These are phyloP conservation scores for Saprolegnia parasitica DNA, from an alignment of 352 stramenopile genomes.

Conservation along the genomic window DNA sequence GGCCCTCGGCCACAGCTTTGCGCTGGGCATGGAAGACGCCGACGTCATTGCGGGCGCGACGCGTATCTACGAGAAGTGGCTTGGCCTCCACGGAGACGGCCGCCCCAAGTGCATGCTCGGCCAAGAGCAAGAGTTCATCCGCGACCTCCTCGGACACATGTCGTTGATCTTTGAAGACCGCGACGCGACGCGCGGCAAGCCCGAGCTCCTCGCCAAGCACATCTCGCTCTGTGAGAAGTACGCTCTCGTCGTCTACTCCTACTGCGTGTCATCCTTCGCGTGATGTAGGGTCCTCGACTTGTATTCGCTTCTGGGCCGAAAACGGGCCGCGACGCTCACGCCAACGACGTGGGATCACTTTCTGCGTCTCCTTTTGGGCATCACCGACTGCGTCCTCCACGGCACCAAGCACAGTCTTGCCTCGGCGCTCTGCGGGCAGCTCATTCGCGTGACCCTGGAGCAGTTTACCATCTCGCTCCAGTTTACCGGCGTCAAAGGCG, in stretches of 20 bases:
- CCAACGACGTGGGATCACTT: conserved; percentile 80
- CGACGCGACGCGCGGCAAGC: conserved; percentile 47
- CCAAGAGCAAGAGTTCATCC: conserved; percentile 79
- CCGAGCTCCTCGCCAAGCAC: conserved; percentile 63
- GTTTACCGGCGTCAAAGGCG: conserved; percentile 59
- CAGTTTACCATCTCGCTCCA: conserved; percentile 67
- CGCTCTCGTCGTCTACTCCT: conserved; percentile 22
- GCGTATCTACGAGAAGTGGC: conserved; percentile 76
- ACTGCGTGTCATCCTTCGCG: not conserved
- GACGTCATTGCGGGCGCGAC: conserved; percentile 75
- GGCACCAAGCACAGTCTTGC: conserved; percentile 65
- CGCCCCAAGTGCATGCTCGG: conserved; percentile 64
- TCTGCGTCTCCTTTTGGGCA: conserved; percentile 69
- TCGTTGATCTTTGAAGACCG: conserved; percentile 84
- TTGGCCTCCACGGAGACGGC: conserved; percentile 48
- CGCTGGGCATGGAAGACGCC: conserved; percentile 77
- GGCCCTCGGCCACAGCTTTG: conserved; percentile 77
- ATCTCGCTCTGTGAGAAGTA: conserved; percentile 66
- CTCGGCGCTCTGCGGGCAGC: conserved; percentile 65
- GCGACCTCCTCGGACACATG: conserved; percentile 84
- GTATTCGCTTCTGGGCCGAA: conserved; percentile 69
- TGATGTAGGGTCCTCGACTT: conserved; percentile 61
- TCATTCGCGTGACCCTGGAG: conserved; percentile 75
- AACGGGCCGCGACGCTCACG: conserved; percentile 50
- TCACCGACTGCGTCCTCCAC: conserved; percentile 72